Conservation (phyloP, 768 basidiomycete genomes). For the Kwoniella mangroviensis region DNA sequence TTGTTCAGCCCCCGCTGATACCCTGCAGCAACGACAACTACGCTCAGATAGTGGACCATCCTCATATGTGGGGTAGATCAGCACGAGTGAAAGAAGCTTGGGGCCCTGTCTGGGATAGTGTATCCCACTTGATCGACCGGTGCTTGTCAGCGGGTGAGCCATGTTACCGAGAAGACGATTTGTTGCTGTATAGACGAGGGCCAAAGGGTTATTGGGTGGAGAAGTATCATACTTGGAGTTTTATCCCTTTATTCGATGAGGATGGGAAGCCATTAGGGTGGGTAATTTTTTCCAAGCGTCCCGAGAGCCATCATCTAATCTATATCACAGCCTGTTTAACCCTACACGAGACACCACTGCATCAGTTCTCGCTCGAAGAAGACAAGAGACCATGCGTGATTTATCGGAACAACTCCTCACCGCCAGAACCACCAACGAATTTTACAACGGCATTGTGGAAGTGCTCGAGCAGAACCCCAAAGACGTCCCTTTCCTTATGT, state of each 20-base stretch:
- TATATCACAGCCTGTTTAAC: conserved; percentile 24
- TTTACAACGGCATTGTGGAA: conserved; percentile 23
- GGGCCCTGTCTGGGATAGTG: conserved; percentile 35
- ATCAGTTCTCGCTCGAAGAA: conserved; percentile 27
- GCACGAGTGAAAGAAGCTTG: conserved; percentile 27
- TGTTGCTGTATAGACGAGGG: conserved; percentile 29
- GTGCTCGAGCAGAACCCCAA: conserved; percentile 26
- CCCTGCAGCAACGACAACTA: conserved; percentile 30
- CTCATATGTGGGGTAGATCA: conserved; percentile 25
- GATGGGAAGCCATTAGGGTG: conserved; percentile 22
- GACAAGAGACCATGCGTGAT: conserved; percentile 28
- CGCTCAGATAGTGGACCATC: conserved; percentile 31
- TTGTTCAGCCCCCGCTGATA: neutral
- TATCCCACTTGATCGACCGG: conserved; percentile 20
- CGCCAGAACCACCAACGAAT: conserved; percentile 24
- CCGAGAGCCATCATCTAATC: neutral
- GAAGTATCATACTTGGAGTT: conserved; percentile 41
- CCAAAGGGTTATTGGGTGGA: conserved; percentile 29
- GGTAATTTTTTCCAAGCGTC: neutral
- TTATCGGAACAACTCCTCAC: conserved; percentile 26
- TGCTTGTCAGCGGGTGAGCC: conserved; percentile 21
- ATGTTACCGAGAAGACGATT: conserved; percentile 27
- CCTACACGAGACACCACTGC: conserved; percentile 34
- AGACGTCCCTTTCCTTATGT: conserved; percentile 38
- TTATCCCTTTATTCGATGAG: conserved; percentile 26